These are phyloP conservation scores for Calonectria montana DNA, from an alignment of 2,329 filamentous ascomycete genomes.

Conservation along the genomic window DNA sequence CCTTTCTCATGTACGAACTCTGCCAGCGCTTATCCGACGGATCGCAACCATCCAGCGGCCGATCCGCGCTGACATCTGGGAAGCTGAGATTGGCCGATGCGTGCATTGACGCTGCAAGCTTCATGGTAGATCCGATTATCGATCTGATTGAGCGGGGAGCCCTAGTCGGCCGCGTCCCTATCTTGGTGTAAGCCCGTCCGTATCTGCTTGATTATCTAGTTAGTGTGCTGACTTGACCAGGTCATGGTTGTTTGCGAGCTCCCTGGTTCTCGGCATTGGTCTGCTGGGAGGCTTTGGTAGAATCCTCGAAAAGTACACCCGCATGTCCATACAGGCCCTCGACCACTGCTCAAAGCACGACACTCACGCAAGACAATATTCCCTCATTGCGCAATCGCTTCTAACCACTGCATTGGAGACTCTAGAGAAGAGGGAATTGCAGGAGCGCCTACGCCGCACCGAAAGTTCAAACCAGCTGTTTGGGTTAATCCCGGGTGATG, in stretches of 20 bases:
- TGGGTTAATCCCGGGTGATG: constrained; percentile 55
- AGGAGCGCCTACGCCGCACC: constrained; percentile 58
- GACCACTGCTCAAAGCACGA: constrained; percentile 62
- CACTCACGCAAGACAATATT: constrained; percentile 64
- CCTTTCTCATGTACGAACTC: constrained; percentile 68
- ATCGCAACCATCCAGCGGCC: constrained; percentile 20
- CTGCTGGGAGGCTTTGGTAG: constrained; percentile 64
- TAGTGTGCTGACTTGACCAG: constrained; percentile 42
- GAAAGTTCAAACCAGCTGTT: constrained; percentile 65
- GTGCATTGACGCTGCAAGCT: constrained; percentile 64
- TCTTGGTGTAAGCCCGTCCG: constrained; percentile 59
- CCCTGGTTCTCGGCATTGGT: constrained; percentile 63
- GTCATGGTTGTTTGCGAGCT: constrained; percentile 66
- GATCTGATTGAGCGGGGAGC: constrained; percentile 56
- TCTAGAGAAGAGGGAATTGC: constrained; percentile 59
- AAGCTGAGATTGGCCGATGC: constrained; percentile 65
- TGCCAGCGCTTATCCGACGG: constrained; percentile 56
- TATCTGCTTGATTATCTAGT: not conserved
- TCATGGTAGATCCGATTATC: constrained; percentile 63
- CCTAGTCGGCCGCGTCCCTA: constrained; percentile 58
- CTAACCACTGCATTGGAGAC: constrained; percentile 58
- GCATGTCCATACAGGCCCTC: constrained; percentile 59
- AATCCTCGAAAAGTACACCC: constrained; percentile 62
- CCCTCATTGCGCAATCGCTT: constrained; percentile 63
- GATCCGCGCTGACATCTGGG: constrained; percentile 49